A percentile compares a stretch with the other conserved stretches of the same genome.
These are phyloP conservation scores for Hygrocybe punicea DNA, from an alignment of 768 basidiomycete genomes.

Conservation along the genomic window DNA sequence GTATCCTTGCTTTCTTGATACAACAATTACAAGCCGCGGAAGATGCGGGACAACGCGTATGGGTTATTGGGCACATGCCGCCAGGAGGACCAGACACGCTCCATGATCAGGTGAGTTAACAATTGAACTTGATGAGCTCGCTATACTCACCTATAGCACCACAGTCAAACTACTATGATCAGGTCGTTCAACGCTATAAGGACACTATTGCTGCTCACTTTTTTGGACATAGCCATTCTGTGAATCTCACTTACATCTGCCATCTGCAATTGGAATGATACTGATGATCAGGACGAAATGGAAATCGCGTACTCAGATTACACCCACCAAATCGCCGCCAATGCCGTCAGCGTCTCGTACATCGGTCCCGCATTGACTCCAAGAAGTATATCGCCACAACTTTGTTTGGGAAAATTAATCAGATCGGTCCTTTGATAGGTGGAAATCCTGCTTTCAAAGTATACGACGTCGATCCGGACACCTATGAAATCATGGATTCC, in stretches of 20 bases:
- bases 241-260: not conserved
- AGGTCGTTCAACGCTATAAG: conserved; percentile 57
- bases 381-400: conserved; percentile 34
- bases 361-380: conserved; percentile 60
- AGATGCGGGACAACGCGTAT: conserved; percentile 54
- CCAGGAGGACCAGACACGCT: conserved; percentile 47
- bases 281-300: conserved; percentile 48
- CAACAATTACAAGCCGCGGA: conserved; percentile 57
- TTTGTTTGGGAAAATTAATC: not conserved
- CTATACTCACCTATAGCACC: not conserved
- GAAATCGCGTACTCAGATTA: conserved; percentile 59
- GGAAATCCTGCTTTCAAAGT: conserved; percentile 56
- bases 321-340: conserved; percentile 40
- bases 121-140: not conserved
- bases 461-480: conserved; percentile 64
- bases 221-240: conserved; percentile 54
- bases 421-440: conserved; percentile 26
- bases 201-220: conserved; percentile 59
- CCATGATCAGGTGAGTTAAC: conserved; percentile 45
- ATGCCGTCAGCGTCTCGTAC: conserved; percentile 46
- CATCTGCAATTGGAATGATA: not conserved
- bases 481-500: conserved; percentile 61
- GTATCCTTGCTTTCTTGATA: conserved; percentile 52
- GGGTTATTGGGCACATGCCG: conserved; percentile 63
- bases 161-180: conserved; percentile 61